Base-by-base conservation (phyloP, 2,329 filamentous ascomycete genomes). In the Pleurostoma richardsiae region DNA sequence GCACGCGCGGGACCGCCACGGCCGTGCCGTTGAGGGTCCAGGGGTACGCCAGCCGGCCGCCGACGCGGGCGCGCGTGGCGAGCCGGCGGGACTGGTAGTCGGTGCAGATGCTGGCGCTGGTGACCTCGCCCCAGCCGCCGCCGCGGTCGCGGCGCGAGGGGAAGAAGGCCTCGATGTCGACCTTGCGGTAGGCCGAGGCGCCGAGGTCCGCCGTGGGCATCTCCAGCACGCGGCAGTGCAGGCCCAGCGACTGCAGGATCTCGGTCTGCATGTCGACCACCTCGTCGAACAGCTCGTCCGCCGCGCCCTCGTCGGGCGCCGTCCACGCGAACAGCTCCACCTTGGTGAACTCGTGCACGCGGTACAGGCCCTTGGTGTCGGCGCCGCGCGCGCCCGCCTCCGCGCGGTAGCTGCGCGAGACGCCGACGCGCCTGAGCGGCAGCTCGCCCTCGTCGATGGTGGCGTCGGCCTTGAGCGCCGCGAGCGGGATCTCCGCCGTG, bases 271-370 rank as follows among this genome's bases (percentile, higher is more conserved):
- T 85, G 50, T 82, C 79, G 44, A 96, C 72, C 74, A 99, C 90
- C 66, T 96, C 90, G 43, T 88, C 74, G 64, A 96, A 96, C 10
- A 92, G 57, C 0, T 77, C 70, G 6, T 76, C 70, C 0, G 82
- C 71, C 39, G 65, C 61, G 30, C 59, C 62, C 3, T 58, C 48
- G 45, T 81, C 74, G 2, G 88, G 82, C 30, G 76, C 58, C 4
- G 89, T 86, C 94, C 94, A 99, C 0, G 87, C 90, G 63, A 99
- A 97, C 75, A 99, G 84, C 67, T 99, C 94, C 0, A 99, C 92
- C 65, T 99, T 99, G 29, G 90, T 96, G 68, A 99, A 99, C 68
- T 99, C 94, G 68, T 99, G 94, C 4, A 99, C 94, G 29, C 94
- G 86, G 69, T 97, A 99, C 2, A 99, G 72, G 4, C 94, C 94